Conservation (phyloP, 495 filamentous ascomycete species). For the Podospora appendiculata region DNA sequence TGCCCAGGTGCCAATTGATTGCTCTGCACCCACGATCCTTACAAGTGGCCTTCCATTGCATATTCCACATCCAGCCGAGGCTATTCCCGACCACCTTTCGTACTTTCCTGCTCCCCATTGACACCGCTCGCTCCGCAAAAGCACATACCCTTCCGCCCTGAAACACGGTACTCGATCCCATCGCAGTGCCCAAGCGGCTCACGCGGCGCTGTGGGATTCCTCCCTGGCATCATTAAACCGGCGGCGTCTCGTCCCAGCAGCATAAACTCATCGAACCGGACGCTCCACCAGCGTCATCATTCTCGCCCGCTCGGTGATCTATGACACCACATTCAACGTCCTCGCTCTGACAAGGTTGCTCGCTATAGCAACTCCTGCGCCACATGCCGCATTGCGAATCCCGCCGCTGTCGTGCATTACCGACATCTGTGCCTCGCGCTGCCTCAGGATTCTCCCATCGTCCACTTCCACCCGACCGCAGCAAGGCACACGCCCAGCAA, state of each 20-base stretch:
- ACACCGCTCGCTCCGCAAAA: neutral
- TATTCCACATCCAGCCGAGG: too few relatives aligned
- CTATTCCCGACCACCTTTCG: too few relatives aligned
- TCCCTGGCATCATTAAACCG: neutral
- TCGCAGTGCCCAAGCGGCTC: neutral
- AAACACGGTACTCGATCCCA: neutral
- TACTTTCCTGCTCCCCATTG: neutral
- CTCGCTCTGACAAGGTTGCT: neutral
- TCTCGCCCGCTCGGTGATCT: neutral
- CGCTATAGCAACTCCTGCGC: neutral
- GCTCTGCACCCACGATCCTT: neutral
- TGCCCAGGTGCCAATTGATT: too few relatives aligned
- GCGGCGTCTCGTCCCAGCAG: neutral
- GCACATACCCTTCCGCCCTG: neutral
- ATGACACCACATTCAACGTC: neutral
- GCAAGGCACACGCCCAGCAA: too few relatives aligned
- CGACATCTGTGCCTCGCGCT: neutral
- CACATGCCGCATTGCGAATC: neutral
- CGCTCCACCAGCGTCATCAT: neutral
- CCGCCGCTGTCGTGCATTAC: neutral
- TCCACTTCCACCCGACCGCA: too few relatives aligned
- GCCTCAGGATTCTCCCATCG: too few relatives aligned
- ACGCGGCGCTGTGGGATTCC: neutral
- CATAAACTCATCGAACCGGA: neutral
- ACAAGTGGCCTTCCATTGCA: neutral